A percentile compares a stretch with the other conserved stretches of the same genome.
Evolutionary conservation across 2,329 filamentous ascomycete species (phyloP).

Genomic region (Aspergillus transmontanensis): DNA sequence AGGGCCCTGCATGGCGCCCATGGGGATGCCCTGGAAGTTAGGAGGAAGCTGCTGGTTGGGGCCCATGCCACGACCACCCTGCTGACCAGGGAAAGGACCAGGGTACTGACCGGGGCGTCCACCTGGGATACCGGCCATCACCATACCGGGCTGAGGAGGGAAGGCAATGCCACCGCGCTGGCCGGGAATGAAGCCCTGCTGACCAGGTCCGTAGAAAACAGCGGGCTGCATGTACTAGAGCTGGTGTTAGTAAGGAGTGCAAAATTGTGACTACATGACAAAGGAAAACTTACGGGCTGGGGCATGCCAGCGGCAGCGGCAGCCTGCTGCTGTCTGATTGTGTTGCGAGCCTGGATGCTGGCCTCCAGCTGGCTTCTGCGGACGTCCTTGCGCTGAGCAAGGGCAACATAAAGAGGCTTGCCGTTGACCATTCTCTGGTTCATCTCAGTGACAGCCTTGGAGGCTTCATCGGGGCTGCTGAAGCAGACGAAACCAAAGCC

Average conservation of each 20-base stretch:
- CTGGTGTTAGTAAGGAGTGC: slow-evolving; percentile 15
- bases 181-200: slow-evolving; percentile 59
- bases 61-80: slow-evolving; percentile 83
- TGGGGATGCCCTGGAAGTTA: slow-evolving; percentile 74
- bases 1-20: slow-evolving; percentile 61
- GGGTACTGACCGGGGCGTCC: slow-evolving; percentile 87
- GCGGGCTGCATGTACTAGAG: slow-evolving; percentile 77
- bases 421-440: slow-evolving; percentile 98
- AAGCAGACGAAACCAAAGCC: slow-evolving; percentile 99
- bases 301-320: slow-evolving; percentile 88
- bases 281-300: slow-evolving; percentile 50
- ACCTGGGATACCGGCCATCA: slow-evolving; percentile 66
- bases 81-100: slow-evolving; percentile 76
- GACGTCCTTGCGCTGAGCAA: slow-evolving; percentile 99
- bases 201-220: slow-evolving; percentile 86
- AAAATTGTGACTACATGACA: background rate
- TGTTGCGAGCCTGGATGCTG: slow-evolving; percentile 98
- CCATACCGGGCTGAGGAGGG: slow-evolving; percentile 56
- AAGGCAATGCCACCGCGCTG: slow-evolving; percentile 65
- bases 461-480: slow-evolving; percentile 97
- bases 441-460: slow-evolving; percentile 98
- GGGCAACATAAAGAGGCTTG: slow-evolving; percentile 96
- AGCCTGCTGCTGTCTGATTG: slow-evolving; percentile 96
- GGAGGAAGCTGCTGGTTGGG: slow-evolving; percentile 83
- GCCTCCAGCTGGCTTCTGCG: slow-evolving; percentile 99